Percentiles rank a stretch among this genome's conserved stretches.
Evolutionary conservation across 495 filamentous ascomycete species (phyloP).

Genomic region (Mycothermus thermophilus): DNA sequence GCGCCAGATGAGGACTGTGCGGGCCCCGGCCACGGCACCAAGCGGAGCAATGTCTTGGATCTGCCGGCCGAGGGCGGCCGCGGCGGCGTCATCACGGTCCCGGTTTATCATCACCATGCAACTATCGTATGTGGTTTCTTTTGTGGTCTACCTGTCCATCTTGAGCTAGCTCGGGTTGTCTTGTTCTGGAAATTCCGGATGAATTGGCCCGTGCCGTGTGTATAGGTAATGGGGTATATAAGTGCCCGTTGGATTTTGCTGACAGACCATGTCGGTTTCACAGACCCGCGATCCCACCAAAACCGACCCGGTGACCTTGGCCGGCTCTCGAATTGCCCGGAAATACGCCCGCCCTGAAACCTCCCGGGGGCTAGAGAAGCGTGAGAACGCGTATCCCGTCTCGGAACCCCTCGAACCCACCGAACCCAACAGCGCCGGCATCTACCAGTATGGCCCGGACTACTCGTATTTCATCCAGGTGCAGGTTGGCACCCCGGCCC

Average conservation of each 20-base stretch:
- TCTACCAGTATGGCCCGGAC: conserved; percentile 65
- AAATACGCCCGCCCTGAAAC: conserved; percentile 10
- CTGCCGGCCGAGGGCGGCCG: conserved; percentile 3
- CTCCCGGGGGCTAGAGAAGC: conserved; percentile 12
- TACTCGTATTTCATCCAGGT: conserved; percentile 62
- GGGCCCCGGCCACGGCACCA: not conserved
- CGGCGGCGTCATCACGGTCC: too few species aligned
- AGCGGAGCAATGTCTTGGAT: not conserved
- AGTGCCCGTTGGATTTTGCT: too few species aligned
- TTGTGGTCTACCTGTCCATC: too few species aligned
- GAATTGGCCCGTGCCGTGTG: too few species aligned
- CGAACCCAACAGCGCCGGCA: conserved; percentile 41
- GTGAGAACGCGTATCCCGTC: conserved; percentile 42
- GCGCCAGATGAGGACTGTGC: conserved; percentile 10
- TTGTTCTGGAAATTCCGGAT: too few species aligned
- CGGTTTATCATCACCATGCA: too few species aligned
- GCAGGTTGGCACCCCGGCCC: conserved; percentile 48
- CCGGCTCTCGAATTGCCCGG: conserved; percentile 8
- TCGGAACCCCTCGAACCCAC: conserved; percentile 40
- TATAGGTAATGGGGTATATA: too few species aligned
- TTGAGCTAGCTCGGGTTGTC: too few species aligned
- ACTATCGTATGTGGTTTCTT: too few species aligned
- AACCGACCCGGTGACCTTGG: conserved; percentile 7
- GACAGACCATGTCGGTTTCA: not conserved
- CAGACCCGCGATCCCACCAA: conserved; percentile 3